Base-by-base conservation (phyloP, 805 yeast genomes). In the Millerago galiae region DNA sequence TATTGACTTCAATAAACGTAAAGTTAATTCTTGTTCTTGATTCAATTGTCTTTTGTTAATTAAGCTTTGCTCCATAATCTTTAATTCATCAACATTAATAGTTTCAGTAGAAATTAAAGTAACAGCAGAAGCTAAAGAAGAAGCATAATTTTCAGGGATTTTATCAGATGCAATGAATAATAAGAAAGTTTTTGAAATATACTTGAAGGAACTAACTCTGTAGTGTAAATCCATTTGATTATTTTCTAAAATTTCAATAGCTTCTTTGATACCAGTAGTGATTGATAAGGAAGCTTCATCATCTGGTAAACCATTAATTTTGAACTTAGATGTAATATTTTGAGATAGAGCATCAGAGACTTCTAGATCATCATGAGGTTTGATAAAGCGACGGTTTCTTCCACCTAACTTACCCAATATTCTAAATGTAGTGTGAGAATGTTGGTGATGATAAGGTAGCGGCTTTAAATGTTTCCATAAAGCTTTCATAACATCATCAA, bases 351-450 rank as follows among this genome's bases (percentile, higher is more conserved):
- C 62, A 1, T 75, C 68, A 45, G 72, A 73, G 1, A 77, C 63
- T 37, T 71, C 67, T 51, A 93, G 66, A 43, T 84, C 82, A 34
- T 75, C 66, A 32, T 90, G 88, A 2, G 95, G 83, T 43, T 78
- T 79, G 53, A 93, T 72, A 58, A 88, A 87, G 40, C 83, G 80
- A 52, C 96, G 80, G 55, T 93, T 93, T 57, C 99, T 76, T 2
- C 99, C 99, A 31, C 99, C 99, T 14, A 93, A 68, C 59, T 95
- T 93, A 39, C 99, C 99, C 40, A 93, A 67, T 31, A 93, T 88
- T 48, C 98, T 73, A 43, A 93, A 80, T 0, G 98, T 90, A 0
- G 96, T 88, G 59, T 93, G 99, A 14, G 96, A 83, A 51, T 90
- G 96, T 50, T 88, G 95, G 53, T 93, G 98, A 51, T 85, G 87